Percentiles rank a stretch among this genome's conserved stretches.
Conservation (phyloP, 208 protist species). For the Acanthamoeba rhysodes region DNA sequence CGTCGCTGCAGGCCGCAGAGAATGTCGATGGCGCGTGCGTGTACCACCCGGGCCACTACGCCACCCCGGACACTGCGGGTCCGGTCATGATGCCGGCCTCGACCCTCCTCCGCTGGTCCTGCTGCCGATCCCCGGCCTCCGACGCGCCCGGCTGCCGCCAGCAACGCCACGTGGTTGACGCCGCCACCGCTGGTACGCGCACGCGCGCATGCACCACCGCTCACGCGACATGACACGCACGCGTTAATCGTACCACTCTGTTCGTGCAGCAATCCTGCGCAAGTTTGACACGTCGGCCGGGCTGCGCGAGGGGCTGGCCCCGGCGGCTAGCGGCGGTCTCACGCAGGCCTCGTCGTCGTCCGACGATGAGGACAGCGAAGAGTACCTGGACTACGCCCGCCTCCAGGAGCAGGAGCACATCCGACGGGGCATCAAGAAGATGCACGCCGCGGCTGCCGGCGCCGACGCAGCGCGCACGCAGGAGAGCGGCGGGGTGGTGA, state of each 20-base stretch:
- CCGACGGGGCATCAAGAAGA: not conserved
- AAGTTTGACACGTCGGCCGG: not conserved
- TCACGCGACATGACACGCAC: no score
- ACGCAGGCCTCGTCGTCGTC: not conserved
- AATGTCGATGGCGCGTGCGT: constrained; percentile 8
- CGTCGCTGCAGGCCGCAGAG: not conserved
- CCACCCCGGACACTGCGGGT: not conserved
- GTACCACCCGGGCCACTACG: constrained; percentile 45
- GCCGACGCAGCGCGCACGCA: not conserved
- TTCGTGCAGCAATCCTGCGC: not conserved
- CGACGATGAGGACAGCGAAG: not conserved
- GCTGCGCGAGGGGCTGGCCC: not conserved
- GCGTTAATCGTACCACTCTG: no score
- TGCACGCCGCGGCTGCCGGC: not conserved
- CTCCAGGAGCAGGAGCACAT: not conserved
- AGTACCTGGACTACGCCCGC: not conserved
- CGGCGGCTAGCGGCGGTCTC: not conserved
- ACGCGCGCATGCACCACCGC: no score
- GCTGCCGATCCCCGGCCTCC: not conserved
- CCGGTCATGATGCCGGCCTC: constrained; percentile 54
- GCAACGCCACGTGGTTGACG: not conserved
- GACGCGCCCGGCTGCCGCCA: constrained; percentile 30
- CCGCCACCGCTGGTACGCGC: not conserved
- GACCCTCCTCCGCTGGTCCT: constrained; percentile 31
- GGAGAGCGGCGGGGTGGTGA: not conserved